phyloP scores from a whole-genome alignment of 2,329 filamentous ascomycete species.

The Scedosporium apiospermum region DNA sequence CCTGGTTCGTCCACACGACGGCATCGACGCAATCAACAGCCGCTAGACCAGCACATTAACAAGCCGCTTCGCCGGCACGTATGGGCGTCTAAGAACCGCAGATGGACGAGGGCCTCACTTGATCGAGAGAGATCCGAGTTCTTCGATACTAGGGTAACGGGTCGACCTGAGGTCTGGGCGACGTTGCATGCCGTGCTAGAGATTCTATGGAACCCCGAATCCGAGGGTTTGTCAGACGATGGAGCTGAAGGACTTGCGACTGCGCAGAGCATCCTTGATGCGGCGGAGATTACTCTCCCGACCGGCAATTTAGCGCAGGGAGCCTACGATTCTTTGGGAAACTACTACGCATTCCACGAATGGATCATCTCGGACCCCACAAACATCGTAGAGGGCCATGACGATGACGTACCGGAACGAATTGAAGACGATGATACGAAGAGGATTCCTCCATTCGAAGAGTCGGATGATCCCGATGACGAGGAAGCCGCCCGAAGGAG shows the following conservation, averaged over 20 bases:
- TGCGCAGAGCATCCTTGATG: slow-evolving; percentile 73
- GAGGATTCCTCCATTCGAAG: slow-evolving; percentile 30
- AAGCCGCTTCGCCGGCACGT: slow-evolving; percentile 55
- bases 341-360: slow-evolving; percentile 59
- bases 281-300: slow-evolving; percentile 65
- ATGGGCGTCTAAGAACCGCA: slow-evolving; percentile 53
- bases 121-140: slow-evolving; percentile 68
- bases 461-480: slow-evolving; percentile 23
- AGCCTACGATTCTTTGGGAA: slow-evolving; percentile 61
- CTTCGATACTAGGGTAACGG: slow-evolving; percentile 82
- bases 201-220: slow-evolving; percentile 51
- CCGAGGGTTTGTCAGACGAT: slow-evolving; percentile 24
- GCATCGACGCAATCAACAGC: slow-evolving; percentile 25
- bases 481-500: slow-evolving; percentile 22
- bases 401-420: slow-evolving; percentile 21
- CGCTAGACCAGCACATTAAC: slow-evolving; percentile 58
- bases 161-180: slow-evolving; percentile 70
- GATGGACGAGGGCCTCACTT: slow-evolving; percentile 62
- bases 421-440: slow-evolving; percentile 20
- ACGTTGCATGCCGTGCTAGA: slow-evolving; percentile 60
- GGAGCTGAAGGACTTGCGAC: slow-evolving; percentile 41
- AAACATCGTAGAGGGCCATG: slow-evolving; percentile 38
- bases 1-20: slow-evolving; percentile 12
- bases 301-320: slow-evolving; percentile 64
- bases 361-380: slow-evolving; percentile 59